Percentiles rank a stretch among this genome's conserved stretches.
Conservation (phyloP, 306 rosid genomes). For the Acacia acuminata region DNA sequence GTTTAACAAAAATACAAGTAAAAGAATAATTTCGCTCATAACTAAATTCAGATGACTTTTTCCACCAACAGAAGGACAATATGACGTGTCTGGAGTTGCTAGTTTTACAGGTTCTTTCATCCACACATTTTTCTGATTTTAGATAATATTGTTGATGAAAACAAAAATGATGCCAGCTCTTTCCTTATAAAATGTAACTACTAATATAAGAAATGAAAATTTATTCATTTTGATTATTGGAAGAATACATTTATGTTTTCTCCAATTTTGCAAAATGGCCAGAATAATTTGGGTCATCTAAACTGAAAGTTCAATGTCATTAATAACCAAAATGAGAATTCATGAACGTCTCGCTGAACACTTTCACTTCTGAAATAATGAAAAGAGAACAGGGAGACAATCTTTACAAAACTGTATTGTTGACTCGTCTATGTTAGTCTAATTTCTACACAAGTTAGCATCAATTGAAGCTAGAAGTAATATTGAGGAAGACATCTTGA, state of each 20-base stretch:
- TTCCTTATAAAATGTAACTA: background rate
- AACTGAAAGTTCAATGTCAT: background rate
- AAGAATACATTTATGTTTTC: background rate
- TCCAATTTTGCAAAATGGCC: background rate
- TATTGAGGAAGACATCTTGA: slow-evolving; percentile 27
- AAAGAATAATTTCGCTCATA: background rate
- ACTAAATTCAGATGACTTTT: background rate
- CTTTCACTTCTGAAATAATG: background rate
- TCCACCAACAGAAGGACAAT: background rate
- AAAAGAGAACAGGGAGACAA: background rate
- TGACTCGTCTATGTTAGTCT: background rate
- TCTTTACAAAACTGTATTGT: background rate
- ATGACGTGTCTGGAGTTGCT: background rate
- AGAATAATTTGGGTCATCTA: background rate
- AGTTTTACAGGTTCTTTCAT: background rate
- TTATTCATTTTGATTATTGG: background rate
- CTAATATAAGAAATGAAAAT: background rate
- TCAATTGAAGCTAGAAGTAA: background rate
- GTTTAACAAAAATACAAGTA: background rate
- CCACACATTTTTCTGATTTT: background rate
- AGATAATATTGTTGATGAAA: background rate
- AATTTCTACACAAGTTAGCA: background rate
- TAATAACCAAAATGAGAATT: background rate
- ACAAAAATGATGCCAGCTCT: background rate
- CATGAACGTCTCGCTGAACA: background rate